A percentile compares a stretch with the other conserved stretches of the same genome.
phyloP scores from a whole-genome alignment of 495 filamentous ascomycete genomes.

The Viridothelium virens region DNA sequence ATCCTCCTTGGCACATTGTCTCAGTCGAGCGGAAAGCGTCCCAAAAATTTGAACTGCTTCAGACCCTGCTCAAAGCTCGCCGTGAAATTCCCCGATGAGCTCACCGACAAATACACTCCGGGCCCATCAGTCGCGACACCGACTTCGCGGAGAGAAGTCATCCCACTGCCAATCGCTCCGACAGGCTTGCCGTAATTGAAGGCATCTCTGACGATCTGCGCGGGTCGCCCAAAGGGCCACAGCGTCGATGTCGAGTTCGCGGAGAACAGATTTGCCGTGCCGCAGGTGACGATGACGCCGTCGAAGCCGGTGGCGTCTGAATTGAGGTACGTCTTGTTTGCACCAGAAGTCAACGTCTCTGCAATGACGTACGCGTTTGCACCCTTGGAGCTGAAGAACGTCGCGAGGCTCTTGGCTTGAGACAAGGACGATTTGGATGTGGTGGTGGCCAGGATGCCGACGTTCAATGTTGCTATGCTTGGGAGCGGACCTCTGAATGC shows the following conservation, averaged over 20 bases:
- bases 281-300: constrained; percentile 55
- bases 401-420: constrained; percentile 21
- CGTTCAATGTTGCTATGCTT: constrained; percentile 55
- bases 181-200: constrained; percentile 71
- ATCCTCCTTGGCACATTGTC: neutral
- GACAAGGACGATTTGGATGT: constrained; percentile 13
- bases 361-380: constrained; percentile 52
- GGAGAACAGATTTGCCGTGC: constrained; percentile 49
- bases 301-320: constrained; percentile 68
- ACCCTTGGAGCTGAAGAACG: constrained; percentile 28
- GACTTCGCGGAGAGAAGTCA: constrained; percentile 39
- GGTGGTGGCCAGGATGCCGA: constrained; percentile 54
- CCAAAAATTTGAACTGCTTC: constrained; percentile 57
- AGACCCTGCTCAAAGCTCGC: constrained; percentile 51
- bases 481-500: constrained; percentile 51
- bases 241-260: constrained; percentile 31
- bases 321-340: constrained; percentile 62
- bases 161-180: constrained; percentile 48
- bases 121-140: constrained; percentile 32
- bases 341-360: constrained; percentile 48
- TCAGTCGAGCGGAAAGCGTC: constrained; percentile 49
- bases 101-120: neutral
- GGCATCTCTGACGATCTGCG: constrained; percentile 57
- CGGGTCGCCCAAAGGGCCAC: constrained; percentile 56
- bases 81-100: constrained; percentile 23